phyloP scores from a whole-genome alignment of 306 rosid species.

The Acacia melanoxylon region DNA sequence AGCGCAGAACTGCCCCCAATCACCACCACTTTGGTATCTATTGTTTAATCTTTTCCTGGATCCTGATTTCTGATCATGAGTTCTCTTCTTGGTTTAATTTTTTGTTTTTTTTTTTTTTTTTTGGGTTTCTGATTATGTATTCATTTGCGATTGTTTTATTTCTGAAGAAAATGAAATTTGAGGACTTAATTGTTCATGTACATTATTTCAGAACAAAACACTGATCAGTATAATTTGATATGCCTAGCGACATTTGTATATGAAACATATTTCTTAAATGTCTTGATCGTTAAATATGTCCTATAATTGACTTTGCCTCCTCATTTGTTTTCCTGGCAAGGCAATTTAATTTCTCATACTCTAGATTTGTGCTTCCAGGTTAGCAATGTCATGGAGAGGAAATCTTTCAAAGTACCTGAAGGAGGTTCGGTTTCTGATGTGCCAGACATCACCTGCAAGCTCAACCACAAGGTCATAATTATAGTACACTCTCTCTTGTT shows the following conservation, averaged over 20 bases:
- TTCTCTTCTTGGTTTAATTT: neutral
- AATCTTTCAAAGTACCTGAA: conserved; percentile 67
- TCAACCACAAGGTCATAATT: conserved; percentile 68
- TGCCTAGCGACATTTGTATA: neutral
- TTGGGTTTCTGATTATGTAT: neutral
- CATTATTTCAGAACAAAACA: neutral
- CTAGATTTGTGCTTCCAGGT: conserved; percentile 23
- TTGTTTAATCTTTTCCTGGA: neutral
- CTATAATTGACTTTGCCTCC: neutral
- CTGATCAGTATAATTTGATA: neutral
- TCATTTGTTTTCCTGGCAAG: conserved; percentile 8
- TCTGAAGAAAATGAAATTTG: neutral
- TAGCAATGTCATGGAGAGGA: conserved; percentile 89
- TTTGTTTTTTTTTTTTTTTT: neutral
- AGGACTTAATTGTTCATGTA: neutral
- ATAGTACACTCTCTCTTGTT: conserved; percentile 7
- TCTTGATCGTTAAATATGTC: neutral
- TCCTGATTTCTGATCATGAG: neutral
- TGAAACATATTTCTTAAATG: neutral
- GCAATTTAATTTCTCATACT: conserved; percentile 26
- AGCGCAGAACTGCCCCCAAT: neutral
- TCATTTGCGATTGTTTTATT: neutral
- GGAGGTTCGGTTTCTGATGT: conserved; percentile 87
- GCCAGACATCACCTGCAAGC: conserved; percentile 93
- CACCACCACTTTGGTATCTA: neutral